Evolutionary conservation across 768 basidiomycete genomes (phyloP).

Genomic region (Leccinum barrowsii): DNA sequence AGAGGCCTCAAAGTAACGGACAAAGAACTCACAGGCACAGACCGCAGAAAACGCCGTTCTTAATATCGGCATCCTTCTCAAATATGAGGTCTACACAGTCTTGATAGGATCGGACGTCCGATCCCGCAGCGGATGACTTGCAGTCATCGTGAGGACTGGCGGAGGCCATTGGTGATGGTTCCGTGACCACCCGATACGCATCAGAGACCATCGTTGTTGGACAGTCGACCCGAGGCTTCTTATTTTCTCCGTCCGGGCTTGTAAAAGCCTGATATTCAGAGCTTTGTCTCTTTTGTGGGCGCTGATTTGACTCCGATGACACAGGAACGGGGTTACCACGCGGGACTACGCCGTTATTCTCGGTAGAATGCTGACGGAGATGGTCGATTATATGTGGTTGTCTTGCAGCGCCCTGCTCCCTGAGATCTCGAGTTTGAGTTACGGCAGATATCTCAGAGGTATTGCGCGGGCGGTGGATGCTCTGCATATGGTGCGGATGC

Average conservation of each 20-base stretch:
- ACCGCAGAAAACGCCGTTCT: conserved; percentile 37
- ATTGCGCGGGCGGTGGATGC: background rate
- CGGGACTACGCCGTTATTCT: background rate
- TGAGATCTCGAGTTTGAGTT: background rate
- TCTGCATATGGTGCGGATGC: conserved; percentile 3
- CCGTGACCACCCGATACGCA: background rate
- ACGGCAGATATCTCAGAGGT: conserved; percentile 1
- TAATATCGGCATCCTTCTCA: conserved; percentile 30
- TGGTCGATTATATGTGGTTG: background rate
- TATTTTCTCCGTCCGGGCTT: conserved; percentile 11
- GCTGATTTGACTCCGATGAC: background rate
- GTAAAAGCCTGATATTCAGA: conserved; percentile 6
- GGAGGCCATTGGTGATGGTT: background rate
- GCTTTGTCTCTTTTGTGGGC: conserved; percentile 17
- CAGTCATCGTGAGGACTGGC: background rate
- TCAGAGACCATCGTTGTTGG: background rate
- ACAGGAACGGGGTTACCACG: background rate
- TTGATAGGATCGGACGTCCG: conserved; percentile 37
- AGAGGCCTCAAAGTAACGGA: background rate
- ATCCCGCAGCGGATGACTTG: background rate
- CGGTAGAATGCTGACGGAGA: background rate
- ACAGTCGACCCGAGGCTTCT: conserved; percentile 17
- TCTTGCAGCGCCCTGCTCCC: conserved; percentile 2
- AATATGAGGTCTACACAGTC: conserved; percentile 40
- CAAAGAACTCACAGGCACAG: conserved; percentile 49